phyloP scores from a whole-genome alignment of 106 monocot species.

The Chionographis japonica region DNA sequence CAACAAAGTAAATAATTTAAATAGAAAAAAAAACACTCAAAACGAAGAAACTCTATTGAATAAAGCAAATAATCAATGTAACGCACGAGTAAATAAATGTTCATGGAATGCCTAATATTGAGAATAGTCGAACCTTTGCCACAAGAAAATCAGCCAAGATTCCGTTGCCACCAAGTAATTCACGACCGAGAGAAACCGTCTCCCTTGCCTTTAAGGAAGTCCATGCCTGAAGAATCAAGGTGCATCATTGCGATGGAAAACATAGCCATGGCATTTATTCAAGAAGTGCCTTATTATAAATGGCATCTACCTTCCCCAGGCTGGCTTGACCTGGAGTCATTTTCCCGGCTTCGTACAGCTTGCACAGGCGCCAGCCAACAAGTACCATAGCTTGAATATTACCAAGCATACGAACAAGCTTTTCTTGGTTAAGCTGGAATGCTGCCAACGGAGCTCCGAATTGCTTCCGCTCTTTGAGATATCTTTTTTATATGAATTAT shows the following conservation, averaged over 20 bases:
- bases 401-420: slow-evolving; percentile 85
- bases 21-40: too few species aligned
- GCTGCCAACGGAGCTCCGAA: slow-evolving; percentile 89
- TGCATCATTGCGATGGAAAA: neutral
- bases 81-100: neutral
- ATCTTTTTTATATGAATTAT: slow-evolving; percentile 32
- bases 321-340: slow-evolving; percentile 95
- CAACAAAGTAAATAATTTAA: too few species aligned
- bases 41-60: neutral
- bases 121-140: slow-evolving; percentile 62
- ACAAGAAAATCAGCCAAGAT: slow-evolving; percentile 94
- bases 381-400: slow-evolving; percentile 97
- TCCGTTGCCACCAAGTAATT: slow-evolving; percentile 92
- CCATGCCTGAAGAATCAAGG: slow-evolving; percentile 57
- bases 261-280: neutral
- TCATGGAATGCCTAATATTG: neutral
- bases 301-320: slow-evolving; percentile 61
- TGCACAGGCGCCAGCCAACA: slow-evolving; percentile 94
- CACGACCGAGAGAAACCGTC: slow-evolving; percentile 75
- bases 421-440: slow-evolving; percentile 92
- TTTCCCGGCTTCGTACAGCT: slow-evolving; percentile 91
- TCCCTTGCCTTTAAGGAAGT: slow-evolving; percentile 73
- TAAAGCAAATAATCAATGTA: neutral
- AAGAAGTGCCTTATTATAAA: neutral
- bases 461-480: slow-evolving; percentile 91